Percentiles rank a stretch among this genome's conserved stretches.
Evolutionary conservation across 345 rosid genomes (phyloP).

Genomic region (Abelmoschus esculentus): DNA sequence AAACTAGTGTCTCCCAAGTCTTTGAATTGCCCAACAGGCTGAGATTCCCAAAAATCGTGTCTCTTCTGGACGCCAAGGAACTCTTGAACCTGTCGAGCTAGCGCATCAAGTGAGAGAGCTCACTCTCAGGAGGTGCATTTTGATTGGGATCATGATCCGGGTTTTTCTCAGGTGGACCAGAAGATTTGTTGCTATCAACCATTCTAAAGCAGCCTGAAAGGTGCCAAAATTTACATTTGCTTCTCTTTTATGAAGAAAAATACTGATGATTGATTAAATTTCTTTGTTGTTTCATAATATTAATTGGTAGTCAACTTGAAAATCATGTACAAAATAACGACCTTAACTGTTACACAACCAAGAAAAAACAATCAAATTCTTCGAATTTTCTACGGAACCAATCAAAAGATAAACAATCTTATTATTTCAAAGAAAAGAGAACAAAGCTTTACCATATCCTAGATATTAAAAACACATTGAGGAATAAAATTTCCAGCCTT

Average conservation of each 20-base stretch:
- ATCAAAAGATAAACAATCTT: too few relatives aligned
- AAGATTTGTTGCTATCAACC: conserved; percentile 48
- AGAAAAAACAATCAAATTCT: neutral
- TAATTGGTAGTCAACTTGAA: neutral
- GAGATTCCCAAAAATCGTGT: conserved; percentile 93
- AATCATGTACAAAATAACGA: neutral
- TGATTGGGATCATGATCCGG: conserved; percentile 38
- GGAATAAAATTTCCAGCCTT: neutral
- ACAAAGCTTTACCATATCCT: too few relatives aligned
- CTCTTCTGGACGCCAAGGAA: conserved; percentile 43
- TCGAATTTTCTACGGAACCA: too few relatives aligned
- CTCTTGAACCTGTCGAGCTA: conserved; percentile 56
- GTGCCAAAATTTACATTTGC: neutral
- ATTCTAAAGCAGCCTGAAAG: conserved; percentile 19
- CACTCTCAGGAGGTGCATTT: conserved; percentile 25
- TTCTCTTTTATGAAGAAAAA: neutral
- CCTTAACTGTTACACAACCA: neutral
- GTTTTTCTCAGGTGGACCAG: conserved; percentile 46
- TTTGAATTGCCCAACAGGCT: conserved; percentile 80
- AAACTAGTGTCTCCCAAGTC: conserved; percentile 59
- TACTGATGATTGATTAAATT: neutral
- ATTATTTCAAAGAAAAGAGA: too few relatives aligned
- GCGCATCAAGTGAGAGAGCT: conserved; percentile 46
- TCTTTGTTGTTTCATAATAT: neutral
- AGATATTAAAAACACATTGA: too few relatives aligned